These are phyloP conservation scores for Sophora flavescens DNA, from an alignment of 306 rosid species.

Conservation along the genomic window DNA sequence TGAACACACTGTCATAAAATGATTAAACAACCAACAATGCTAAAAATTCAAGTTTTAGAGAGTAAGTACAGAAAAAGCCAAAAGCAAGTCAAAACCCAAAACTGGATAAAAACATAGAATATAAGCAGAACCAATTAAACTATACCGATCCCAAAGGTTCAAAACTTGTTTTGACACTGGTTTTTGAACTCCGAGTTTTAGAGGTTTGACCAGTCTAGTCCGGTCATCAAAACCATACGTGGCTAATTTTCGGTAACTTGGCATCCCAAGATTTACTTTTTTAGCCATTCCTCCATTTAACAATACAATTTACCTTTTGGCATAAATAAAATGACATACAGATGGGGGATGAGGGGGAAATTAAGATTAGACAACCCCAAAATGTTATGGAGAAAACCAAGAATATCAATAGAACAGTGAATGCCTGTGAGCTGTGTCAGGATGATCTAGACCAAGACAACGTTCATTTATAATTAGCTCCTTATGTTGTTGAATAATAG, in stretches of 20 bases:
- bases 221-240: not conserved
- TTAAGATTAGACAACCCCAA: conserved; percentile 37
- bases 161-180: not conserved
- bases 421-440: conserved; percentile 99
- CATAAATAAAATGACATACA: not conserved
- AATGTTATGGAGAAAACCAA: conserved; percentile 32
- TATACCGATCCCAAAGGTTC: not conserved
- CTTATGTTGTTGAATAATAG: conserved; percentile 97
- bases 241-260: not conserved
- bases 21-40: conserved; percentile 15
- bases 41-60: not conserved
- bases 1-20: not conserved
- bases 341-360: not conserved
- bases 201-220: conserved; percentile 13
- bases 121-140: not conserved
- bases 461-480: conserved; percentile 96
- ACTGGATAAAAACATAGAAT: not conserved
- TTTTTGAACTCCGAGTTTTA: conserved; percentile 22
- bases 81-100: not conserved
- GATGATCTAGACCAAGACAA: conserved; percentile 96
- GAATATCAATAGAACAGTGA: conserved; percentile 24
- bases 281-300: not conserved
- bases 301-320: not conserved
- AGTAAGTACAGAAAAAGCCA: not conserved
- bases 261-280: conserved; percentile 19